These are phyloP conservation scores for Pyronema domesticum DNA, from an alignment of 495 filamentous ascomycete species.

Conservation along the genomic window DNA sequence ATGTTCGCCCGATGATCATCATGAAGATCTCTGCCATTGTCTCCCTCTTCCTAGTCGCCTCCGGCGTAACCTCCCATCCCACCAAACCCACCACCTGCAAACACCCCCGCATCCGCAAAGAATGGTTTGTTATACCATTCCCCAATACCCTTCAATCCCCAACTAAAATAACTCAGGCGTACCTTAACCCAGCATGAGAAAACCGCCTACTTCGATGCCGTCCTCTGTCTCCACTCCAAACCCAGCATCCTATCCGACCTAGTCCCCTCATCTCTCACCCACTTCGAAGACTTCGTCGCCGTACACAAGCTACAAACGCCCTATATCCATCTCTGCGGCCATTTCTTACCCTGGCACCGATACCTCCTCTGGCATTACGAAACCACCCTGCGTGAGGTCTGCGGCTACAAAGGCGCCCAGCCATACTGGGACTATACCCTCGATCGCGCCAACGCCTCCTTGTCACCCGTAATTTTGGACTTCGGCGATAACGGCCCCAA, in stretches of 20 bases:
- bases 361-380: slow-evolving; percentile 22
- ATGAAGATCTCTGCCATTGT: too few relatives aligned
- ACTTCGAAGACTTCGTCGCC: slow-evolving; percentile 48
- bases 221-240: slow-evolving; percentile 41
- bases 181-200: background rate
- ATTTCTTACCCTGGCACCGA: slow-evolving; percentile 27
- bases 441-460: slow-evolving; percentile 25
- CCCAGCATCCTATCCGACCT: slow-evolving; percentile 28
- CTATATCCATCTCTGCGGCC: slow-evolving; percentile 11
- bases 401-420: slow-evolving; percentile 25
- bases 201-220: slow-evolving; percentile 40
- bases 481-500: too few relatives aligned
- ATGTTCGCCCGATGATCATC: too few relatives aligned
- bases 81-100: too few relatives aligned
- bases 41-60: too few relatives aligned
- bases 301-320: slow-evolving; percentile 13
- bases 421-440: slow-evolving; percentile 30
- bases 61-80: too few relatives aligned
- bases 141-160: background rate
- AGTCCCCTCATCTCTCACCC: slow-evolving; percentile 27
- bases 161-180: background rate
- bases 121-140: background rate
- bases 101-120: background rate
- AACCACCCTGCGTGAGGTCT: slow-evolving; percentile 16
- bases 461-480: slow-evolving; percentile 25